Evolutionary conservation across 2,329 filamentous ascomycete species (phyloP), one percentile per base, ranked within the genome.

Genomic region (Clonostachys solani): DNA sequence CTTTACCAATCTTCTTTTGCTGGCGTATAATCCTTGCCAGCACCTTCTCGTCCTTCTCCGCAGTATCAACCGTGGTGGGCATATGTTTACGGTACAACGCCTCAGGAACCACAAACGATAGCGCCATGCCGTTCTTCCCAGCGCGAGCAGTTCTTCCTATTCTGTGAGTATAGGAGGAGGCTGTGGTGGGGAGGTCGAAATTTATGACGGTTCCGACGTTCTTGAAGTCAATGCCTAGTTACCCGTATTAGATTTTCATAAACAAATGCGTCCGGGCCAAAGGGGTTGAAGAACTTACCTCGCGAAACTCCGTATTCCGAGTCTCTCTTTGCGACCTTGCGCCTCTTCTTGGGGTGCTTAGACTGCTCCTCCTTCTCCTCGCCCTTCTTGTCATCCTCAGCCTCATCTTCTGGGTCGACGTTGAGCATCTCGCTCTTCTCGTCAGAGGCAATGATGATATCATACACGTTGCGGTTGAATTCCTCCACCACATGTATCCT

Each of bases 391-490:
- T 50, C 47, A 16, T 57, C 53, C 15, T 58, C 56, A 17, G 60
- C 56, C 57, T 74, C 61, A 35, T 70, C 67, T 17, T 68, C 66
- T 19, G 65, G 62, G 16, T 66, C 60, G 35, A 63, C 58, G 49
- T 68, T 61, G 8, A 96, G 66, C 12, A 95, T 81, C 61, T 95
- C 91, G 54, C 88, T 86, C 50, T 54, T 56, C 62, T 96, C 92
- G 57, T 99, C 94, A 1, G 90, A 92, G 1, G 94, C 94, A 58
- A 99, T 96, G 55, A 99, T 92, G 52, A 97, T 96, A 58, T 99
- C 92, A 75, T 99, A 99, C 7, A 97, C 84, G 46, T 89, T 89
- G 67, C 89, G 88, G 72, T 97, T 99, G 71, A 99, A 99, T 64
- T 97, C 91, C 58, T 97, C 88, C 4, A 99, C 92, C 3, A 96